Base-by-base conservation (phyloP, 306 rosid genomes). In the Lathyrus tuberosus region DNA sequence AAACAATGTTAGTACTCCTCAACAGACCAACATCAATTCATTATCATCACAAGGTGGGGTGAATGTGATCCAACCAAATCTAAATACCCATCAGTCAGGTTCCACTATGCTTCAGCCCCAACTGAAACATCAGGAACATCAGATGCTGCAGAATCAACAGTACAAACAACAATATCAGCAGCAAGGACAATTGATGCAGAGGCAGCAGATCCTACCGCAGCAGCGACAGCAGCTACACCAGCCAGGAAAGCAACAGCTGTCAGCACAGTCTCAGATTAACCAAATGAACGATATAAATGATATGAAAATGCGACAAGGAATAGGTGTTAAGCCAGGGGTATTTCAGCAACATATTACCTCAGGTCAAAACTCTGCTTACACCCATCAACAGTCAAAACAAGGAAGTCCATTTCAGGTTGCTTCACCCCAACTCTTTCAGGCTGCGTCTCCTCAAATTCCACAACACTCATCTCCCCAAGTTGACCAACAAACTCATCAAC, bases 401-500 rank as follows among this genome's bases (percentile, higher is more conserved):
- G 91, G 84, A 62, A 64, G 86, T 69, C 52, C 85, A 58, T 94
- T 70, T 80, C 81, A 87, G 60, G 85, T 78, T 72, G 70, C 91
- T 37, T 90, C 98, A 67, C 90, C 87, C 61, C 97, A 87, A 68
- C 83, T 83, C 62, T 84, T 86, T 78, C 98, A 88, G 81, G 79
- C 91, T 61, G 73, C 83, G n/a, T 90, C 98, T 65, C 96, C 98
- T 72, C 99, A 94, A 79, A 76, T 88, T 78, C 49, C 79, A 2
- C 99, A 94, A 58, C 90, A 87, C 76, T 91, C 97, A 62, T 91
- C 99, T 82, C 95, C 97, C 38, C 96, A 87, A 74, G 86, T 94
- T 67, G 98, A 90, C 73, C 98, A 88, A 67, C 97, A 84, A 79
- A 80, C 73, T 80, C 52, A 85, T 71, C 77, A 83, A 51, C 41